Evolutionary conservation across 2,329 filamentous ascomycete genomes (phyloP), one percentile per base, ranked within the genome.

Genomic region (Ophidiomyces ophidiicola): DNA sequence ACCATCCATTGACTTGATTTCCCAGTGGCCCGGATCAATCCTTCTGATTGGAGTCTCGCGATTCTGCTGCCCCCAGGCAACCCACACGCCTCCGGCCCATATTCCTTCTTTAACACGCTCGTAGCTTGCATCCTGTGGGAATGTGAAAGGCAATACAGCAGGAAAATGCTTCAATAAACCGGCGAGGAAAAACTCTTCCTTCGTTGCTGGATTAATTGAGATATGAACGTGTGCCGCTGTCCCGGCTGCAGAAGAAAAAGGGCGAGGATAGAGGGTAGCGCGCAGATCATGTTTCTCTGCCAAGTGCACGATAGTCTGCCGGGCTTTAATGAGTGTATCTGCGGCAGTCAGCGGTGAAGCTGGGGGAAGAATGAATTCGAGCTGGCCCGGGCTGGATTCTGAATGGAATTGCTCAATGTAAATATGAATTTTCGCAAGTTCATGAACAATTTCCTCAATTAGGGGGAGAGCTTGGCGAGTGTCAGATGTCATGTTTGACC

Each of bases 51-150:
- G 41, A 2, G 46, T 46, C 32, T 53, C 52, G 14, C 50, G 51
- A 31, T 54, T 55, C 59, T 90, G 78, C 3, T 76, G 81, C 8
- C 84, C 84, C 83, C 82, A 92, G 0, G 78, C 64, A 0, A 87
- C 72, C 77, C 79, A 87, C 5, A 76, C 72, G 0, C 82, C 82
- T n/a, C 82, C 82, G 0, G 81, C 72, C 83, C 82, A 90, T 43
- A 64, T 66, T n/a, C 82, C 72, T 38, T 85, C 77, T 1, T 62
- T 59, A 7, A 82, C 68, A 3, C 83, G 72, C 24, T 72, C 71
- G 56, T 90, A 90, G 55, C 78, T 83, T 0, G 68, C 67, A 1
- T 72, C 66, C 46, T 75, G 74, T 24, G 77, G 71, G 50, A 83
- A 73, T 0, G 74, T 76, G 42, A 90, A 78, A 0, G 83, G 80